These are phyloP conservation scores for Lithocarpus polystachyus DNA, from an alignment of 306 rosid genomes.

Conservation along the genomic window DNA sequence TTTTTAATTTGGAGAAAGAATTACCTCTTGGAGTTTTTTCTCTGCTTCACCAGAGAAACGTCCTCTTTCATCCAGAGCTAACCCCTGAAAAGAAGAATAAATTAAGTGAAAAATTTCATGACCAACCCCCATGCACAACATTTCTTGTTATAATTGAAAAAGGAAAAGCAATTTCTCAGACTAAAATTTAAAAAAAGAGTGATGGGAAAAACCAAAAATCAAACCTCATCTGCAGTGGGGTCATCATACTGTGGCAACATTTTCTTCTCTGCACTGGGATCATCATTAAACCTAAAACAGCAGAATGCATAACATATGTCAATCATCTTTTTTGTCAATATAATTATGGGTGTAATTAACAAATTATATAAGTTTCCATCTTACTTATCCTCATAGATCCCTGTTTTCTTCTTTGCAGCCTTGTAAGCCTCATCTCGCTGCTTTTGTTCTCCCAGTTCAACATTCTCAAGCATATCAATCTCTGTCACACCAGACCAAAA, in stretches of 20 bases:
- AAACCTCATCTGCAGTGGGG: conserved; percentile 73
- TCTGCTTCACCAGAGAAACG: conserved; percentile 73
- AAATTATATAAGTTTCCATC: conserved; percentile 16
- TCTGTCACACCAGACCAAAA: conserved; percentile 57
- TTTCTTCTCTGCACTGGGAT: conserved; percentile 66
- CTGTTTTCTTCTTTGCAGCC: conserved; percentile 87
- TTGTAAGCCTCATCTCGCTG: conserved; percentile 76
- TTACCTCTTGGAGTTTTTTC: conserved; percentile 87
- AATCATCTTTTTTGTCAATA: conserved; percentile 10
- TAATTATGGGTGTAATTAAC: neutral
- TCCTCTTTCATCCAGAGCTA: conserved; percentile 80
- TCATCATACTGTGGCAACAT: conserved; percentile 94
- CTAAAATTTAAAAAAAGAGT: neutral
- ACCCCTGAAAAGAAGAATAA: conserved; percentile 51
- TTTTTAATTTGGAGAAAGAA: conserved; percentile 16
- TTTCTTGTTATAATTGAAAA: conserved; percentile 17
- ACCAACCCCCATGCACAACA: conserved; percentile 9
- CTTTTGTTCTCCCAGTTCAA: conserved; percentile 94
- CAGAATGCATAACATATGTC: conserved; percentile 9
- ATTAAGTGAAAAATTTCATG: conserved; percentile 8
- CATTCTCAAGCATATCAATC: conserved; percentile 86
- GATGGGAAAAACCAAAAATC: neutral
- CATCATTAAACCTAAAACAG: conserved; percentile 81
- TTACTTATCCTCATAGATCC: conserved; percentile 81
- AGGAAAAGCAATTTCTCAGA: neutral